Conservation (phyloP, 1,139 yeast species). For the Yamadazyma conglobata region DNA sequence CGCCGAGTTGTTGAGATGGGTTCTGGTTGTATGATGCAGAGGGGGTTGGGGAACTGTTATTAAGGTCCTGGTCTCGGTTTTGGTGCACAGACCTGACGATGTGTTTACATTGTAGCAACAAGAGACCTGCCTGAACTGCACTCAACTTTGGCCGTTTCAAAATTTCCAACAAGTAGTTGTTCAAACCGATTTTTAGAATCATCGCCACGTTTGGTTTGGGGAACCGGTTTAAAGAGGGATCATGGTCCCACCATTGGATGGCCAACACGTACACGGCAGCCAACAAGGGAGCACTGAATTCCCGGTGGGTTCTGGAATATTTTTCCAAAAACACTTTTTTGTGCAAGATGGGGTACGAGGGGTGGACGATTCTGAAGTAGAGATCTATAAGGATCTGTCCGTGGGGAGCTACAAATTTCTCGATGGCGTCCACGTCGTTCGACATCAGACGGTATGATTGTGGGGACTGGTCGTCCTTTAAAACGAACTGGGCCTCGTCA, state of each 20-base stretch:
- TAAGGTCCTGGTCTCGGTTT: constrained; percentile 6
- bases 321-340: constrained; percentile 75
- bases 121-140: constrained; percentile 76
- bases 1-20: constrained; percentile 17
- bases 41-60: constrained; percentile 5
- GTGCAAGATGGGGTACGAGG: constrained; percentile 73
- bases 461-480: constrained; percentile 70
- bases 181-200: constrained; percentile 47
- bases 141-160: constrained; percentile 72
- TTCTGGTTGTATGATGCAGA: neutral
- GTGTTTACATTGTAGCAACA: constrained; percentile 63
- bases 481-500: constrained; percentile 58
- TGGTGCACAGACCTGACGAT: constrained; percentile 21
- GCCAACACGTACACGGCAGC: constrained; percentile 77
- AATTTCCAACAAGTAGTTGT: constrained; percentile 62
- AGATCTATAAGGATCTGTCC: constrained; percentile 69
- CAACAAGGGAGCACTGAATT: constrained; percentile 70
- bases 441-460: constrained; percentile 61
- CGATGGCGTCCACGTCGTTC: constrained; percentile 67
- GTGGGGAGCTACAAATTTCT: constrained; percentile 70
- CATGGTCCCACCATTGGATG: constrained; percentile 83
- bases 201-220: constrained; percentile 63
- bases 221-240: constrained; percentile 59
- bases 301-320: constrained; percentile 72
- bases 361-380: constrained; percentile 73